phyloP scores from a whole-genome alignment of 352 stramenopile genomes.

The Pythium aquatile region DNA sequence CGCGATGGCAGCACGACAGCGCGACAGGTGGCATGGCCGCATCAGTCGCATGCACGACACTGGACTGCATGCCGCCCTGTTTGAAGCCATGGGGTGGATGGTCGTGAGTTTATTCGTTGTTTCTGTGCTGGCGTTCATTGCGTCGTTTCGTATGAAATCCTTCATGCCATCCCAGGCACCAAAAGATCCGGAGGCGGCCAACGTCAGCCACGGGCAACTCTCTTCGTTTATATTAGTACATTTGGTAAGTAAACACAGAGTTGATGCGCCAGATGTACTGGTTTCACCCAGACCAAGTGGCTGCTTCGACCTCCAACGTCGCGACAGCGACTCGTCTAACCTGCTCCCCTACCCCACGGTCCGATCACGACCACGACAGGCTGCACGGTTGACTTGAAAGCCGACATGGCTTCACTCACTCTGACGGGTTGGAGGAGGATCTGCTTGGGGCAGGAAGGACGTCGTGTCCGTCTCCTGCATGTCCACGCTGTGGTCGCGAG shows the following conservation, averaged over 20 bases:
- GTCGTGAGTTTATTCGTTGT: background rate
- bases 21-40: background rate
- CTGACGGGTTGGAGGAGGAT: background rate
- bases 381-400: slow-evolving; percentile 11
- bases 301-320: background rate
- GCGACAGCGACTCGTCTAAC: slow-evolving; percentile 4
- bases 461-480: slow-evolving; percentile 27
- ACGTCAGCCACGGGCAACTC: background rate
- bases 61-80: background rate
- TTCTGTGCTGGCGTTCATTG: background rate
- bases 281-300: background rate
- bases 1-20: background rate
- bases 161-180: slow-evolving; percentile 5
- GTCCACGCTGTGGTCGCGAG: slow-evolving; percentile 46
- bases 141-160: slow-evolving; percentile 7
- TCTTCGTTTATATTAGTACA: background rate
- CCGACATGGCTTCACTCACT: slow-evolving; percentile 20
- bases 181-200: background rate
- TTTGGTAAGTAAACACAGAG: too few species aligned
- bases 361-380: background rate
- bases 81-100: background rate
- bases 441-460: slow-evolving; percentile 34
- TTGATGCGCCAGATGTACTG: background rate
- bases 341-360: background rate
- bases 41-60: background rate